These are phyloP conservation scores for Fusarium sp. DNA, from an alignment of 2,329 filamentous ascomycete species.

Conservation along the genomic window DNA sequence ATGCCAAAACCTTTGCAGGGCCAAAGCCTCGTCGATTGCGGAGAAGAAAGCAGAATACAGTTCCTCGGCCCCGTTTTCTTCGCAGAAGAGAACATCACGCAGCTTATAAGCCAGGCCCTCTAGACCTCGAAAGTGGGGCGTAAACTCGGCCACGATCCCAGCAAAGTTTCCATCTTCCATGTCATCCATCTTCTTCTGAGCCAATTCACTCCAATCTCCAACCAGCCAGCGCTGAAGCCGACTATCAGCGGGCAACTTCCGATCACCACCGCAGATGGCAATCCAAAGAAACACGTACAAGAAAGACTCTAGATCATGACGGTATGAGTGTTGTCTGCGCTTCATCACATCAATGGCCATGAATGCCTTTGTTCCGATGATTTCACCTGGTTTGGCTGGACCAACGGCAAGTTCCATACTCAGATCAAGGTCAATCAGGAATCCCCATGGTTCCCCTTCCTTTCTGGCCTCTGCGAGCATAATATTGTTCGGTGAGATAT, in stretches of 20 bases:
- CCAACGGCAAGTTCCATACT: conserved; percentile 29
- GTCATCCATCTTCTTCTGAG: background rate
- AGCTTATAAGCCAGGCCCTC: background rate
- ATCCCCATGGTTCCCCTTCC: conserved; percentile 39
- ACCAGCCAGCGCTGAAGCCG: background rate
- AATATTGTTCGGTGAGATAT: conserved; percentile 51
- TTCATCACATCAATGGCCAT: conserved; percentile 41
- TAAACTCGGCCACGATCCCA: background rate
- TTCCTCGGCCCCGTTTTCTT: background rate
- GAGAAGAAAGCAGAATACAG: background rate
- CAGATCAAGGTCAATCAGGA: conserved; percentile 37
- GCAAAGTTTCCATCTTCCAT: background rate
- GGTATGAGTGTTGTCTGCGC: conserved; percentile 26
- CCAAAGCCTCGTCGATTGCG: background rate
- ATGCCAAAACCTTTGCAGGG: too few species aligned
- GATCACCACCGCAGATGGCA: background rate
- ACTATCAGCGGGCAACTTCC: background rate
- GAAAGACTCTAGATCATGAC: conserved; percentile 44
- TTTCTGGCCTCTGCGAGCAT: conserved; percentile 44
- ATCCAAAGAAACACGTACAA: conserved; percentile 40
- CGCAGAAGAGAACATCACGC: background rate
- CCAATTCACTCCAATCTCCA: background rate
- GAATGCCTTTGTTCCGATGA: conserved; percentile 37
- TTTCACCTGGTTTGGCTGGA: conserved; percentile 27
- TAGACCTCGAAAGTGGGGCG: background rate